Conservation (phyloP, 371 early-diverging fungal species). For the Circinella umbellata region DNA sequence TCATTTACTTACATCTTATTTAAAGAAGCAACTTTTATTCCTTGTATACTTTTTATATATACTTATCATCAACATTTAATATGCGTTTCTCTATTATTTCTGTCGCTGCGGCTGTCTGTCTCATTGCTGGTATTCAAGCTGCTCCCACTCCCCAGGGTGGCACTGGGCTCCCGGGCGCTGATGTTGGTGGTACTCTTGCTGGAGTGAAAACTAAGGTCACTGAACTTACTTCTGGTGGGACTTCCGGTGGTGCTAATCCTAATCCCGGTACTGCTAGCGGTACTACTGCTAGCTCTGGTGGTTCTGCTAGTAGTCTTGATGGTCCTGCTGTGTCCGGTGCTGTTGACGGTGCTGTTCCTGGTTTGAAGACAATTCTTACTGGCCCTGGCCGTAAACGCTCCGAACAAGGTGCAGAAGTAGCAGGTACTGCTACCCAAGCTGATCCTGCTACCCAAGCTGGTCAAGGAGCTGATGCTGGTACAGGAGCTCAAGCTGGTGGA, state of each 20-base stretch:
- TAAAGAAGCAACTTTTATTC: too few relatives aligned
- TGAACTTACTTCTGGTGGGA: too few relatives aligned
- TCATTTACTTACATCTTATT: too few relatives aligned
- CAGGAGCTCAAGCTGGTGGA: not conserved
- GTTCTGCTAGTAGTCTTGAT: not conserved
- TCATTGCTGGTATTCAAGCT: slow-evolving; percentile 15
- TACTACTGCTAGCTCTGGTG: not conserved
- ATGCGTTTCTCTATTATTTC: slow-evolving; percentile 22
- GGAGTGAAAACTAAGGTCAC: too few relatives aligned
- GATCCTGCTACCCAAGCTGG: not conserved
- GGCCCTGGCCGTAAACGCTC: not conserved
- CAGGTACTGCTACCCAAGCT: not conserved
- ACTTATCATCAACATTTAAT: not conserved
- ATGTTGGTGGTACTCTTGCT: not conserved
- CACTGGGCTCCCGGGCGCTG: not conserved
- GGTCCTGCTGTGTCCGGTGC: not conserved
- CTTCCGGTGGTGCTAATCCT: not conserved
- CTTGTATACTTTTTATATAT: too few relatives aligned
- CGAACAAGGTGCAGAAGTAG: not conserved
- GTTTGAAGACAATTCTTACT: not conserved
- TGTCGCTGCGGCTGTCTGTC: slow-evolving; percentile 17
- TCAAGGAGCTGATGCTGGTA: not conserved
- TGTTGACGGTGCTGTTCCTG: not conserved
- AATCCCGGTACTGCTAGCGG: not conserved
- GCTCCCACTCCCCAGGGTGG: slow-evolving; percentile 11